Percentiles rank a stretch among this genome's conserved stretches.
Evolutionary conservation across 495 filamentous ascomycete genomes (phyloP).

Genomic region (Penicillium daleae): DNA sequence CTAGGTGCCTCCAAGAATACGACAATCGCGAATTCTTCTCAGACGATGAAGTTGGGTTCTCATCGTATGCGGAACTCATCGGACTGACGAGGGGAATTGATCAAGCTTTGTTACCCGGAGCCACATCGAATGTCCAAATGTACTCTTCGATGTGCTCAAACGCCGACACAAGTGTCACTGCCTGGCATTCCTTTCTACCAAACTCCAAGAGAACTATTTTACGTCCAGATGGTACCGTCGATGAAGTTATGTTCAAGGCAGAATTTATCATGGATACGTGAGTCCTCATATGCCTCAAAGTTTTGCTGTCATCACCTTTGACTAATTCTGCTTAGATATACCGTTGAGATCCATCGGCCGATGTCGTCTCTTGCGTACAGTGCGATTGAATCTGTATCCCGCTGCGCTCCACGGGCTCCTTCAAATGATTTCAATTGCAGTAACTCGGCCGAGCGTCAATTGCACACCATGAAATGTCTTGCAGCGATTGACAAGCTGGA

Average conservation of each 20-base stretch:
- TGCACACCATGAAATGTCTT: conserved; percentile 2
- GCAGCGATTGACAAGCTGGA: not conserved
- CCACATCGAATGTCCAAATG: not conserved
- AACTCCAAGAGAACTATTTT: not conserved
- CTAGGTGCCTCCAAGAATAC: not conserved
- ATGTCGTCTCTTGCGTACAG: not conserved
- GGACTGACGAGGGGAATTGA: conserved; percentile 1
- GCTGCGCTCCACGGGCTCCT: not conserved
- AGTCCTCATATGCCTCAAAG: not conserved
- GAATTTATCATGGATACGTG: conserved; percentile 1
- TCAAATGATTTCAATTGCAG: not conserved
- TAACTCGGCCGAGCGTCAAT: not conserved
- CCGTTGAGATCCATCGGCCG: not conserved
- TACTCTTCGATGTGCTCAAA: conserved; percentile 3
- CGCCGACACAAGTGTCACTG: not conserved
- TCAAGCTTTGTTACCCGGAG: not conserved
- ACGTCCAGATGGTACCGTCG: not conserved
- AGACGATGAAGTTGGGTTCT: not conserved
- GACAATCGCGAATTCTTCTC: not conserved
- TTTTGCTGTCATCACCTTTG: too few relatives aligned
- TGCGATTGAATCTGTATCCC: not conserved
- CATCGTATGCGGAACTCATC: not conserved
- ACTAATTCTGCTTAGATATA: not conserved
- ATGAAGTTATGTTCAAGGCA: not conserved
- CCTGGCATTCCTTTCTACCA: not conserved